Base-by-base conservation (phyloP, 805 yeast genomes). In the Metschnikowia orientalis region DNA sequence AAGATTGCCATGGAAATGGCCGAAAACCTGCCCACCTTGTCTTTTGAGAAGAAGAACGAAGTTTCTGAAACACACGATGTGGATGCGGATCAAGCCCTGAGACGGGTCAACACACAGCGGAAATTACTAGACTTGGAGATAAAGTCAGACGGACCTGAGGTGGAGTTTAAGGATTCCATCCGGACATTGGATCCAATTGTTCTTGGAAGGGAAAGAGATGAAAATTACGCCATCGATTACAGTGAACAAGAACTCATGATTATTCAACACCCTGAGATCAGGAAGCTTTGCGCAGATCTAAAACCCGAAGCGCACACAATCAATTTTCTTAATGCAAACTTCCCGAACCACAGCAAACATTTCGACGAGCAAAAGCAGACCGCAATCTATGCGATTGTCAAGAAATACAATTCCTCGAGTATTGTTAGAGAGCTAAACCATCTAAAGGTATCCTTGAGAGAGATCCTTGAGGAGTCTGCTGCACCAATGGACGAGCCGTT, bases 401-500 rank as follows among this genome's bases (percentile, higher is more conserved):
- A 28, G 18, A 26, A 28, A 12, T 37, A 34, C 35, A 32, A 36
- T 9, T 17, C n/a, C 10, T 17, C 29, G 2, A 34, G 28, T n/a
- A 26, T 30, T 2, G 15, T 12, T 4, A 18, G 26, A 28, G 16
- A 23, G 12, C 12, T 15, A 6, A 21, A 17, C 9, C 8, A n/a
- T 4, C 9, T 22, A 21, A 26, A 29, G 26, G 20, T 20, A 17
- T 29, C 26, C 5, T 32, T 42, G 14, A 12, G 15, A 14, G 32
- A 18, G 7, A 11, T 23, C 11, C 28, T 38, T 11, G 25, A 23
- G 16, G 35, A 24, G 16, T 37, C 44, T 2, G 28, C 29, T 4
- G 37, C 34, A 2, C 51, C 49, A 8, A 42, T 38, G 41, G 42
- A 42, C n/a, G 39, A 34, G 18, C 44, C 46, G 2, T 43, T 43